phyloP scores from a whole-genome alignment of 2,329 filamentous ascomycete species.

The Aureobasidium pullulans region DNA sequence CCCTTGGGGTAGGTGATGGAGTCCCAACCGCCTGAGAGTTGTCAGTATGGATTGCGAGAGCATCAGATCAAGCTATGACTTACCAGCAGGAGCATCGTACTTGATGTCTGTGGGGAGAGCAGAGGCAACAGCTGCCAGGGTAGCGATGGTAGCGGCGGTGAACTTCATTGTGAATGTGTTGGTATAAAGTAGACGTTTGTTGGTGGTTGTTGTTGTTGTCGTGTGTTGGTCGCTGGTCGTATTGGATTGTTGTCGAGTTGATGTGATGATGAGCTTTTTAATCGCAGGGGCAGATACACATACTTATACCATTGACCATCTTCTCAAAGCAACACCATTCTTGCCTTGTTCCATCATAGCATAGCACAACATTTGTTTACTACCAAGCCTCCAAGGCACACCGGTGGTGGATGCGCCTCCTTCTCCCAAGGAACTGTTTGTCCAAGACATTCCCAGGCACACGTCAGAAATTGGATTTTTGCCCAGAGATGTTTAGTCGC shows the following conservation, averaged over 20 bases:
- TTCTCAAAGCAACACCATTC: no score
- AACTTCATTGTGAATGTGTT: conserved; percentile 14
- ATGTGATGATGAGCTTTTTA: neutral
- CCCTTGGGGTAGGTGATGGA: conserved; percentile 11
- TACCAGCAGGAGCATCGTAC: conserved; percentile 13
- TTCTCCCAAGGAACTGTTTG: neutral
- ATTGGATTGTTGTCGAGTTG: neutral
- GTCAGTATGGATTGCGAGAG: neutral
- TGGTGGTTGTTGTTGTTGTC: neutral
- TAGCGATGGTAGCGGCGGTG: conserved; percentile 10
- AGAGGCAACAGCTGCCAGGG: conserved; percentile 8
- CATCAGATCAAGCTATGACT: neutral
- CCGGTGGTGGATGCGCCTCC: neutral
- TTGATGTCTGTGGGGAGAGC: conserved; percentile 9
- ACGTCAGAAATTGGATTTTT: neutral
- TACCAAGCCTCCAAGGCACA: neutral
- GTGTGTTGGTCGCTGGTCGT: neutral
- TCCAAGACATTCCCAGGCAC: neutral
- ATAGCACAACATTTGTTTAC: neutral
- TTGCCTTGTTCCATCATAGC: neutral
- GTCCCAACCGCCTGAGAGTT: conserved; percentile 7
- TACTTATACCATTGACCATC: neutral
- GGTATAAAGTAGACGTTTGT: neutral
- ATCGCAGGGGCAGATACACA: neutral
- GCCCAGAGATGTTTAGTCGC: neutral